These are phyloP conservation scores for Xerocomus potaroensis DNA, from an alignment of 768 basidiomycete genomes.

Conservation along the genomic window DNA sequence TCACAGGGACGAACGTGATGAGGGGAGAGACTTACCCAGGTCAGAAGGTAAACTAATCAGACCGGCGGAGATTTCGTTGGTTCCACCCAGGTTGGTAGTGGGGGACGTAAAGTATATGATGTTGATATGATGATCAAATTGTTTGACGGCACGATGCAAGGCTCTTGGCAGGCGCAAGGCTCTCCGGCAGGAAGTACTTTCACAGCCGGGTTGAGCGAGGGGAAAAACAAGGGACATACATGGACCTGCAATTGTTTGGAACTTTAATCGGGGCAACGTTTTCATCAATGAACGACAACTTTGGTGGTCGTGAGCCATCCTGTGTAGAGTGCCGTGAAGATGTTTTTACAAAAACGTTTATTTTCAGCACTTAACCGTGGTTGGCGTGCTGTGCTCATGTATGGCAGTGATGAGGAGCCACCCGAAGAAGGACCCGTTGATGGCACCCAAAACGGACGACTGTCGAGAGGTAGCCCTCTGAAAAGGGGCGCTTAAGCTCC, in stretches of 20 bases:
- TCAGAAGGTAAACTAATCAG: too few relatives aligned
- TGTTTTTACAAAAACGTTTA: conserved; percentile 21
- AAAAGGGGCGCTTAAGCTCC: conserved; percentile 34
- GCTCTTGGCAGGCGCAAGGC: conserved; percentile 2
- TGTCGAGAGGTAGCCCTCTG: conserved; percentile 4
- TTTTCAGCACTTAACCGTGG: conserved; percentile 1
- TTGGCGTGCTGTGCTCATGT: conserved; percentile 23
- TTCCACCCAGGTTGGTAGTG: too few relatives aligned
- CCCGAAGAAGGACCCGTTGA: background rate
- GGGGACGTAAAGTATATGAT: background rate
- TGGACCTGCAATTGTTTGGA: background rate
- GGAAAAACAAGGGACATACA: background rate
- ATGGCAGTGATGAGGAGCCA: background rate
- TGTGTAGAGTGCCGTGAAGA: conserved; percentile 16
- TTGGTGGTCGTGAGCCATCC: conserved; percentile 12
- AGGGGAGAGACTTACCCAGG: too few relatives aligned
- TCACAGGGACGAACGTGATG: background rate
- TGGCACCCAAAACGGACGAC: background rate
- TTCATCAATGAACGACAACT: conserved; percentile 1
- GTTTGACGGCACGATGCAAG: conserved; percentile 2
- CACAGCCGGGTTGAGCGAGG: background rate
- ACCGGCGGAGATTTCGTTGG: background rate
- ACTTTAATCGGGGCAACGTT: background rate
- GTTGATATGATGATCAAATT: background rate
- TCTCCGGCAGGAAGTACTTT: background rate